Evolutionary conservation across 2,329 filamentous ascomycete species (phyloP).

Genomic region (Aspergillus ruber): DNA sequence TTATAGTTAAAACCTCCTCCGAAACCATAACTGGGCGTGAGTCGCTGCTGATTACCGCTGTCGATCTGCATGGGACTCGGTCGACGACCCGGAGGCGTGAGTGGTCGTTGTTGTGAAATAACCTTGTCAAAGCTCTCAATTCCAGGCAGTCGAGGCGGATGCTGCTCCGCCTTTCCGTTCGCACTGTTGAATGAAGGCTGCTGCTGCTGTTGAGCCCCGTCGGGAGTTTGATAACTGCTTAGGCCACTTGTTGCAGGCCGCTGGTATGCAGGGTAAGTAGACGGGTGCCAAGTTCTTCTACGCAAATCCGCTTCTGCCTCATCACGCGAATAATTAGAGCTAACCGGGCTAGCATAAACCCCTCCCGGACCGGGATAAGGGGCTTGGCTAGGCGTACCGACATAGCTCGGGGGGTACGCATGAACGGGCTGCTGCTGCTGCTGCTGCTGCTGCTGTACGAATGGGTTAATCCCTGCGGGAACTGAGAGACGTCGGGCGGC

Average conservation of each 20-base stretch:
- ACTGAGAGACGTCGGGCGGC: constrained; percentile 74
- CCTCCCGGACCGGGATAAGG: constrained; percentile 53
- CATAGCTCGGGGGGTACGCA: constrained; percentile 52
- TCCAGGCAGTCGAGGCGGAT: constrained; percentile 66
- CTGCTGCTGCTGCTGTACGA: constrained; percentile 54
- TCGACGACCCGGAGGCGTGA: constrained; percentile 58
- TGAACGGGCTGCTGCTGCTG: constrained; percentile 52
- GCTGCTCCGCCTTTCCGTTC: constrained; percentile 48
- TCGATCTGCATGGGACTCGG: constrained; percentile 76
- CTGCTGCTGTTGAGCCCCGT: constrained; percentile 47
- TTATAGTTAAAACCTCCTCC: constrained; percentile 30
- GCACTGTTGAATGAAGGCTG: constrained; percentile 23
- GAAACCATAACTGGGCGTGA: constrained; percentile 22
- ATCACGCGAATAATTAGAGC: constrained; percentile 50
- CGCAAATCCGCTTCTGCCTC: constrained; percentile 66
- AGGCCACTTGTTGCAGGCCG: constrained; percentile 65
- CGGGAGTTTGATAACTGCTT: constrained; percentile 67
- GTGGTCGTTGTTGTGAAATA: constrained; percentile 51
- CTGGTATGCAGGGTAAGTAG: constrained; percentile 55
- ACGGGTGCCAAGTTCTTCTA: constrained; percentile 85
- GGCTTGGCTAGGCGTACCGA: constrained; percentile 50
- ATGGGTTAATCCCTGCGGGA: constrained; percentile 68
- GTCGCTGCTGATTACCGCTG: constrained; percentile 37
- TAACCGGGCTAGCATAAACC: constrained; percentile 61
- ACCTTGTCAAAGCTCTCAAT: constrained; percentile 87